These are phyloP conservation scores for Gryganskiella cystojenkinii DNA, from an alignment of 192 early-diverging fungal genomes.

Conservation along the genomic window DNA sequence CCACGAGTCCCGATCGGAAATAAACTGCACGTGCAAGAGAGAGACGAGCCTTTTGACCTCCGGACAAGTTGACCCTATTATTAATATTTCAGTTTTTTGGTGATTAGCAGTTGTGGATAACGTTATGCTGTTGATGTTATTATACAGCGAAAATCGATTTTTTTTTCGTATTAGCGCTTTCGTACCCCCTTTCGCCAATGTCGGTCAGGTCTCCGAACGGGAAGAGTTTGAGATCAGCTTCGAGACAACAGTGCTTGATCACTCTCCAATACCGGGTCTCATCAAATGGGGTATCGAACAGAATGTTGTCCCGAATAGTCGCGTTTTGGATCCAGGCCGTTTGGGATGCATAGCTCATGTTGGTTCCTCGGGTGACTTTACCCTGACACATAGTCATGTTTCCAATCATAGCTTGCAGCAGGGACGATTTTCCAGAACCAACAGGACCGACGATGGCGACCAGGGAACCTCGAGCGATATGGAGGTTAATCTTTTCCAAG, in stretches of 20 bases:
- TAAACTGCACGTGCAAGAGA: conserved; percentile 90
- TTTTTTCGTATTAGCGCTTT: too few species aligned
- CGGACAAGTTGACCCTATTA: conserved; percentile 81
- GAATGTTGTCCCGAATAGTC: conserved; percentile 76
- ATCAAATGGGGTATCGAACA: conserved; percentile 69
- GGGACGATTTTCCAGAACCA: conserved; percentile 68
- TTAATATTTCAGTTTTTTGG: too few species aligned
- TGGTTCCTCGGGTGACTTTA: conserved; percentile 18
- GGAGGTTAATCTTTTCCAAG: conserved; percentile 36
- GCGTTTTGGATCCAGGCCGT: conserved; percentile 71
- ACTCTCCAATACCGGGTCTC: conserved; percentile 61
- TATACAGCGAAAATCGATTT: too few species aligned
- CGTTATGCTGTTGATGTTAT: too few species aligned
- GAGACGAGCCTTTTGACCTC: conserved; percentile 91
- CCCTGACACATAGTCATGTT: conserved; percentile 54
- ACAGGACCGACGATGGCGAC: conserved; percentile 64
- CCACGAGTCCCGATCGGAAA: conserved; percentile 65
- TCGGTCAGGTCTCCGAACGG: conserved; percentile 35
- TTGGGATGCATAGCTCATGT: conserved; percentile 72
- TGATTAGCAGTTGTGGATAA: too few species aligned
- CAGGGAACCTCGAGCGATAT: conserved; percentile 34
- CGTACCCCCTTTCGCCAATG: conserved; percentile 87
- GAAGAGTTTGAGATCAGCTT: conserved; percentile 60
- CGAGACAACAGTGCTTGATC: conserved; percentile 66
- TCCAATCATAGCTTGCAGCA: conserved; percentile 63